Conservation (phyloP, 148 eudicot genomes). For the Cornus suecica region DNA sequence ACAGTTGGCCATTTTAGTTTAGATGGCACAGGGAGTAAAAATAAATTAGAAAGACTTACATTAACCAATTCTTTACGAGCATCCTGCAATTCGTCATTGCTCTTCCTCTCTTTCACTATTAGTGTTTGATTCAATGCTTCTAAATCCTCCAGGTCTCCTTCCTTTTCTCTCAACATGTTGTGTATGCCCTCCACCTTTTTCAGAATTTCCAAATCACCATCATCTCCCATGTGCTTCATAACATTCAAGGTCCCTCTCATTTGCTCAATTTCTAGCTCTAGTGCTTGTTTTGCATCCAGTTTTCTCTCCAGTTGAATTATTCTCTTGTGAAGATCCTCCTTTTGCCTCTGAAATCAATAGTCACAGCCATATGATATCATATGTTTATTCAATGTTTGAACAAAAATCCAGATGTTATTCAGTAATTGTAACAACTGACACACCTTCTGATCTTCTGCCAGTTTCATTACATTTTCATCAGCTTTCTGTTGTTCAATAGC, state of each 20-base stretch:
- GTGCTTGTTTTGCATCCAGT: slow-evolving; percentile 81
- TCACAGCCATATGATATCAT: neutral
- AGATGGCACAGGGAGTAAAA: neutral
- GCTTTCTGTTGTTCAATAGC: slow-evolving; percentile 62
- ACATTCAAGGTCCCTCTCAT: slow-evolving; percentile 69
- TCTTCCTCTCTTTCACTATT: slow-evolving; percentile 74
- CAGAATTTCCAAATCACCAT: slow-evolving; percentile 72
- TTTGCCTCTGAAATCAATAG: slow-evolving; percentile 55
- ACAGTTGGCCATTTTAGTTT: neutral
- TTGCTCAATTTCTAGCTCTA: slow-evolving; percentile 78
- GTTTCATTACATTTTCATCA: slow-evolving; percentile 71
- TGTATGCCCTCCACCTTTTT: slow-evolving; percentile 58
- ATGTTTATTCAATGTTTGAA: neutral
- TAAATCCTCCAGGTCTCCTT: slow-evolving; percentile 58
- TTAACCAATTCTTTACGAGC: slow-evolving; percentile 89
- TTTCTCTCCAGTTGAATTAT: slow-evolving; percentile 70
- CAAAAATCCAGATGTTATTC: neutral
- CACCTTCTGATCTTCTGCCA: slow-evolving; percentile 89
- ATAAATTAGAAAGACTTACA: slow-evolving; percentile 38
- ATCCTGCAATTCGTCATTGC: slow-evolving; percentile 86
- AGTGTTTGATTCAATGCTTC: slow-evolving; percentile 78
- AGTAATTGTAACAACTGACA: slow-evolving; percentile 3
- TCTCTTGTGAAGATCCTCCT: slow-evolving; percentile 67
- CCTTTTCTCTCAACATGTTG: slow-evolving; percentile 68
- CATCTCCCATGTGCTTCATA: slow-evolving; percentile 73